Conservation (phyloP, 768 basidiomycete species). For the Sporobolomyces pararoseus region DNA sequence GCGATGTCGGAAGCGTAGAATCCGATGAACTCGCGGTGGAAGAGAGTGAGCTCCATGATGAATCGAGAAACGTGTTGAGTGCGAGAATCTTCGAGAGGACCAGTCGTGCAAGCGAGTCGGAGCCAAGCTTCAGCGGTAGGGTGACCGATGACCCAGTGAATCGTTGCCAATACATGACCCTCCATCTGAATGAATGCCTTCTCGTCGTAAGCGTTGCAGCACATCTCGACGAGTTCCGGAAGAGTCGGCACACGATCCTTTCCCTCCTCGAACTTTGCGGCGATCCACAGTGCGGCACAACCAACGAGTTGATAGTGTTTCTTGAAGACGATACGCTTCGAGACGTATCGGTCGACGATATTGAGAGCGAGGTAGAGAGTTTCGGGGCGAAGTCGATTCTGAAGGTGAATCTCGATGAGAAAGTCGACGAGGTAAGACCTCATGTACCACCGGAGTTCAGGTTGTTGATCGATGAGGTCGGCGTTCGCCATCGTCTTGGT, state of each 20-base stretch:
- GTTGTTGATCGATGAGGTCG: constrained; percentile 97
- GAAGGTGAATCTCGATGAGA: constrained; percentile 96
- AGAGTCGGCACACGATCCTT: constrained; percentile 97
- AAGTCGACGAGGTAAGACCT: constrained; percentile 97
- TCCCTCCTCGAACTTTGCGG: constrained; percentile 97
- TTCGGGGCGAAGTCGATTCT: constrained; percentile 94
- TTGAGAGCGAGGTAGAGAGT: constrained; percentile 97
- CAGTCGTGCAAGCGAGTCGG: constrained; percentile 55
- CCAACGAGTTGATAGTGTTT: constrained; percentile 99
- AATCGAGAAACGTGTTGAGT: constrained; percentile 95
- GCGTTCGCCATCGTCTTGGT: constrained; percentile 82
- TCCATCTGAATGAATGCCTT: constrained; percentile 99
- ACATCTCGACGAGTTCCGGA: constrained; percentile 88
- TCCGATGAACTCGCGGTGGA: constrained; percentile 90
- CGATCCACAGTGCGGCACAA: constrained; percentile 97
- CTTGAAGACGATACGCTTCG: constrained; percentile 95
- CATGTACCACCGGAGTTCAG: constrained; percentile 99
- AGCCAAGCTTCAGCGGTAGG: constrained; percentile 99
- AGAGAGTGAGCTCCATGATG: constrained; percentile 98
- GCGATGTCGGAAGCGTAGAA: constrained; percentile 82
- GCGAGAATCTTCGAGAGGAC: constrained; percentile 71
- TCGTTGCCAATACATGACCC: constrained; percentile 89
- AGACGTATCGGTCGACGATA: constrained; percentile 98
- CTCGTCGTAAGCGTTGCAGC: constrained; percentile 94
- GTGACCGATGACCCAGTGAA: constrained; percentile 93